These are phyloP conservation scores for Kurtzmaniella quercitrusa DNA, from an alignment of 1,139 yeast species.

Conservation along the genomic window DNA sequence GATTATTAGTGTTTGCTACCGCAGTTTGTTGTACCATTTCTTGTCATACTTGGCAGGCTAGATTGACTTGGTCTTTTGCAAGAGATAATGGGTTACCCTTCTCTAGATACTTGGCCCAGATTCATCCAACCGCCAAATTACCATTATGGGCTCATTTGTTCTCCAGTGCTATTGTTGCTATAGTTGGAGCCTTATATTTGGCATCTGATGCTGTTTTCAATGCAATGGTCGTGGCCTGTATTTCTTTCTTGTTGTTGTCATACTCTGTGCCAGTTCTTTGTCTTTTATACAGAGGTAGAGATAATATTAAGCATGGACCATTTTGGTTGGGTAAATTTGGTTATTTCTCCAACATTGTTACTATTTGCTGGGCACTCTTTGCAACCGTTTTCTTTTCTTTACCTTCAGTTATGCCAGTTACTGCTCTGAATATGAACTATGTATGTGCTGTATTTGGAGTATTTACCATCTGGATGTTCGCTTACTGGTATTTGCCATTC, in stretches of 20 bases:
- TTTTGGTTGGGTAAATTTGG: slow-evolving; percentile 26
- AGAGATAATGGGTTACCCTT: slow-evolving; percentile 24
- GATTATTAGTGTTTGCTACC: slow-evolving; percentile 8
- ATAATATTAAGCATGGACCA: slow-evolving; percentile 16
- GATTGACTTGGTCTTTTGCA: slow-evolving; percentile 28
- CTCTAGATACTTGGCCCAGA: slow-evolving; percentile 18
- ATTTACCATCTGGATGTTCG: slow-evolving; percentile 49
- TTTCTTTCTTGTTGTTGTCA: slow-evolving; percentile 17
- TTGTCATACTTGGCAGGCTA: slow-evolving; percentile 18
- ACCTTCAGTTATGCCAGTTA: slow-evolving; percentile 26
- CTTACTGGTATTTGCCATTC: slow-evolving; percentile 55
- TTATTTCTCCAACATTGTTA: slow-evolving; percentile 20
- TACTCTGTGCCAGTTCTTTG: slow-evolving; percentile 25
- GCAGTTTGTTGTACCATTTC: slow-evolving; percentile 16
- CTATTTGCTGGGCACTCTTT: slow-evolving; percentile 25
- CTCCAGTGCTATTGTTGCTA: slow-evolving; percentile 19
- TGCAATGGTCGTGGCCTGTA: slow-evolving; percentile 21
- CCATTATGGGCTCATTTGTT: slow-evolving; percentile 22
- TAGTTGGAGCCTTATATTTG: slow-evolving; percentile 19
- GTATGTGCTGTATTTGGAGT: slow-evolving; percentile 33
- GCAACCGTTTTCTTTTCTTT: slow-evolving; percentile 27
- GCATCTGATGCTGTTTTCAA: slow-evolving; percentile 26
- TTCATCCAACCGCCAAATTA: slow-evolving; percentile 16
- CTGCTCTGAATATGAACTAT: slow-evolving; percentile 31
- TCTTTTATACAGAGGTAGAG: slow-evolving; percentile 14